Base-by-base conservation (phyloP, 805 yeast species). In the Wickerhamiella vanderwaltii region DNA sequence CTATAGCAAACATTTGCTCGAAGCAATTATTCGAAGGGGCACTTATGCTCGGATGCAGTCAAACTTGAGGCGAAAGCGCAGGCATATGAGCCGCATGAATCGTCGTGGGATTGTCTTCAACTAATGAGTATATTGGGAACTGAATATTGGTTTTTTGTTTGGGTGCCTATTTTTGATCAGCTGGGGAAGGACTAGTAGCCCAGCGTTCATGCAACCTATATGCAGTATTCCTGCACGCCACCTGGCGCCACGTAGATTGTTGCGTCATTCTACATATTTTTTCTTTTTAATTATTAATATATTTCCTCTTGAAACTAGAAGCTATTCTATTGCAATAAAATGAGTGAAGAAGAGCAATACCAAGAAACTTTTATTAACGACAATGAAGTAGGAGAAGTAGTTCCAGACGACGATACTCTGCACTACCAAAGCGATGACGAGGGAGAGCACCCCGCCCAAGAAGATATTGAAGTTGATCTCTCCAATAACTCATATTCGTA, bases 401-500 rank as follows among this genome's bases (percentile, higher is more conserved):
- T 37, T 9, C 24, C 23, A 15, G 40, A 37, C 6, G 25, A 20
- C 19, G 46, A 39, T 22, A 50, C 44, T 6, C 45, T 38, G 12
- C 52, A 42, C 2, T 44, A 42, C 19, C 47, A 36, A 6, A 46
- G 34, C 24, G 44, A 45, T 23, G 43, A 31, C 19, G 56, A 51
- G 24, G 55, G 45, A 5, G 54, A 46, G n/a, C 57, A 41, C 16
- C n/a, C n/a, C n/a, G n/a, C n/a, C n/a, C 65, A 57, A 18, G 73
- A 75, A 39, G 64, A 68, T 29, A 62, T 83, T 31, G 94, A 82
- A 60, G 72, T 88, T 25, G 97, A 87, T 56, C 65, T 87, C 76
- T 69, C 87, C 38, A 88, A 88, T 63, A 88, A 88, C 62, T 84
- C 97, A 6, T 73, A 79, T 64, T 67, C 84, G 0, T 91, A 84